Conservation (phyloP, 352 stramenopile genomes). For the Phytopythium ostracodes region DNA sequence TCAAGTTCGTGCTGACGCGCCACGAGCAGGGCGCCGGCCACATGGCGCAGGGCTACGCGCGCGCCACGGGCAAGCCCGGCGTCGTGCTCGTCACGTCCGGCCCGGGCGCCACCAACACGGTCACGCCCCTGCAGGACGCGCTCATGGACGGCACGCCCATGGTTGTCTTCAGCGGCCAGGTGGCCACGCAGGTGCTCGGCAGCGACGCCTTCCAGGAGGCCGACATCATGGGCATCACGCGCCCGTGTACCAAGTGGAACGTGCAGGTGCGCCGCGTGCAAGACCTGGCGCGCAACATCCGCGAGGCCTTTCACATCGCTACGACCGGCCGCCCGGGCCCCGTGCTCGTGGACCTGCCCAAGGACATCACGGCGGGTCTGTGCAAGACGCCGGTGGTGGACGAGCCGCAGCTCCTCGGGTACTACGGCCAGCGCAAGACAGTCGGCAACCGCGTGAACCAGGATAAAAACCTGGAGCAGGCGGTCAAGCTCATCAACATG, state of each 20-base stretch:
- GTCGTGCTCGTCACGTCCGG: conserved; percentile 93
- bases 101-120: conserved; percentile 92
- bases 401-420: conserved; percentile 76
- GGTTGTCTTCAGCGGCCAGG: conserved; percentile 93
- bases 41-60: conserved; percentile 85
- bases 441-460: conserved; percentile 78
- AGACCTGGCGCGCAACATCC: conserved; percentile 93
- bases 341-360: conserved; percentile 94
- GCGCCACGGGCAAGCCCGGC: conserved; percentile 83
- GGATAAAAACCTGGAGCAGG: conserved; percentile 63
- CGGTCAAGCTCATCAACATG: conserved; percentile 89
- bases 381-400: conserved; percentile 69
- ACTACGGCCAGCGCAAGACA: conserved; percentile 85
- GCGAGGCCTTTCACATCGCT: conserved; percentile 95
- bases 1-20: conserved; percentile 78
- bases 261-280: conserved; percentile 95
- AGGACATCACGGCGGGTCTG: conserved; percentile 90
- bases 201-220: conserved; percentile 93
- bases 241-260: conserved; percentile 95
- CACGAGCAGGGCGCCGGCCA: conserved; percentile 83
- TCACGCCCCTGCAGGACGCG: conserved; percentile 92
- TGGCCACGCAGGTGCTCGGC: conserved; percentile 89
- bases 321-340: conserved; percentile 91
- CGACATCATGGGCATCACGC: conserved; percentile 82
- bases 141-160: conserved; percentile 95